These are phyloP conservation scores for Dactylonectria macrodidyma DNA, from an alignment of 2,329 filamentous ascomycete species.

Conservation along the genomic window DNA sequence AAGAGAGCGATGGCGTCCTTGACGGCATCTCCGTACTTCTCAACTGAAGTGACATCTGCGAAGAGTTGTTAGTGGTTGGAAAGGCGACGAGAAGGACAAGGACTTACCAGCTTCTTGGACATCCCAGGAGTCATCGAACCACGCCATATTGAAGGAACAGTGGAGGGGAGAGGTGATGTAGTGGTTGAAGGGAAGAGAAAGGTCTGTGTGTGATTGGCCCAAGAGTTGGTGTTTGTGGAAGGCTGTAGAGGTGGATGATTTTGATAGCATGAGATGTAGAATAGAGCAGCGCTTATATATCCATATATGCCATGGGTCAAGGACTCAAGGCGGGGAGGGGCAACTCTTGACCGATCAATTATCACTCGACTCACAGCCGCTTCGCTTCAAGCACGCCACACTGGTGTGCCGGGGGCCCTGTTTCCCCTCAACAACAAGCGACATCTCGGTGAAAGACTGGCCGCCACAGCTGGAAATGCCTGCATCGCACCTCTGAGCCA, in stretches of 20 bases:
- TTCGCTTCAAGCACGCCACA: slow-evolving; percentile 25
- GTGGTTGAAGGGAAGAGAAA: neutral
- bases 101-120: slow-evolving; percentile 32
- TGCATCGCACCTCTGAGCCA: slow-evolving; percentile 15
- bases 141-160: slow-evolving; percentile 29
- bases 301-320: neutral
- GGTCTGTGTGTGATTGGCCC: neutral
- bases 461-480: slow-evolving; percentile 19
- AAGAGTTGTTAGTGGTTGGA: slow-evolving; percentile 16
- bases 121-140: slow-evolving; percentile 37
- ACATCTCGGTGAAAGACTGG: slow-evolving; percentile 10
- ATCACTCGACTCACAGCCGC: neutral
- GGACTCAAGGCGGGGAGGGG: too few relatives aligned
- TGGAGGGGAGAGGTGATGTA: neutral
- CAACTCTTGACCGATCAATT: slow-evolving; percentile 3
- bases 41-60: slow-evolving; percentile 25
- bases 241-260: slow-evolving; percentile 2
- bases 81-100: neutral
- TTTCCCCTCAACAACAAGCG: slow-evolving; percentile 27
- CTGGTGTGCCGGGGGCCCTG: neutral
- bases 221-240: slow-evolving; percentile 11
- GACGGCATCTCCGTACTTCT: slow-evolving; percentile 33
- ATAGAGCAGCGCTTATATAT: slow-evolving; percentile 20
- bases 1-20: slow-evolving; percentile 31
- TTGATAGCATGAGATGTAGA: neutral